phyloP scores from a whole-genome alignment of 345 rosid species.

The Citrus sp. region DNA sequence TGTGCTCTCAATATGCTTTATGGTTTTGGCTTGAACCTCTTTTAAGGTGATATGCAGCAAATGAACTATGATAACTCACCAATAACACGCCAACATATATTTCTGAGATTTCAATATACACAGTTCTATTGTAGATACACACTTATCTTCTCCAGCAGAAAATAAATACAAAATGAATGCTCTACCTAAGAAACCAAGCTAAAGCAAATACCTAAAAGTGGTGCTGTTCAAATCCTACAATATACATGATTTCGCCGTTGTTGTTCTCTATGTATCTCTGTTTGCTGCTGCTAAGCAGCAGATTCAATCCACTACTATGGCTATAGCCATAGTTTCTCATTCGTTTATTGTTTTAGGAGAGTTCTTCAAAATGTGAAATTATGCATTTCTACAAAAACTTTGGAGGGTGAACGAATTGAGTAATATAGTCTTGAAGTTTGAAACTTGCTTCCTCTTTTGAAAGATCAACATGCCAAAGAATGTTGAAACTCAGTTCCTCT shows the following conservation, averaged over 20 bases:
- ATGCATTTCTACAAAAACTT: background rate
- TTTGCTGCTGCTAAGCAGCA: background rate
- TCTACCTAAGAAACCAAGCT: background rate
- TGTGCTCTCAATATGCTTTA: background rate
- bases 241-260: background rate
- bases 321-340: too few species aligned
- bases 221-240: background rate
- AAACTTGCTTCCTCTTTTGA: constrained; percentile 59
- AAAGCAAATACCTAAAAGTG: background rate
- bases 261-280: background rate
- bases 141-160: background rate
- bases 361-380: background rate
- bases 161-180: background rate
- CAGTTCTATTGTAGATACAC: background rate
- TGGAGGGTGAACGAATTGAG: background rate
- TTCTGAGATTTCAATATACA: background rate
- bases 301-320: background rate
- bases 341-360: background rate
- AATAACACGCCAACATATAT: background rate
- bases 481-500: constrained; percentile 45
- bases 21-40: background rate
- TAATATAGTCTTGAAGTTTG: background rate
- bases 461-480: constrained; percentile 61
- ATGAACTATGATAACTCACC: background rate
- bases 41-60: background rate